Evolutionary conservation across 306 rosid genomes (phyloP), one percentile per base, ranked within the genome.

Genomic region (Mimosa bimucronata): DNA sequence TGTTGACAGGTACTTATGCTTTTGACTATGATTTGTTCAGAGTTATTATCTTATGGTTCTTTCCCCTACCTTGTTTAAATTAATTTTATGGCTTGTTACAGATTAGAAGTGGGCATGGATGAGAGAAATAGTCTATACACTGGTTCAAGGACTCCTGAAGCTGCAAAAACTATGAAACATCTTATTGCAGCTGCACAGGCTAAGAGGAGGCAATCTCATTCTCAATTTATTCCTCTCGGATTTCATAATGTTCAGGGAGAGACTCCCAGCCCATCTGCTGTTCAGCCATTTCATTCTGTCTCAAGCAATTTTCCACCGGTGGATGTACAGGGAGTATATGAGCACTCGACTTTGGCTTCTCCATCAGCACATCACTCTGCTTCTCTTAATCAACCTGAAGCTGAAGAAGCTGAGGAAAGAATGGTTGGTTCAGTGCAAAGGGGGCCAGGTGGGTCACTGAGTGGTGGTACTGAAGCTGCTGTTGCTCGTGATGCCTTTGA

Each of bases 401-500:
- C 70, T 66, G 99, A 90, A 80, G 99, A 96, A 74, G 18, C 83
- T 55, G 97, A 91, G 76, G 99, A 90, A 41, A 85, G 87, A 85
- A 88, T 96, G 84, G 88, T 77, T 57, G 87, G 91, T 88, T 93
- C 98, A 55, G 94, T 73, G 50, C 92, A 90, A 75, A 86, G 83
- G 85, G 89, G 91, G 67, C 81, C 77, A 67, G 98, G 88, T 72
- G 94, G 91, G 50, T 88, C 98, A 6, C 87, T 93, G 38, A 96
- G 99, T 88, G 98, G 99, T 34, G 98, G 97, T 75, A 96, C 98
- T 19, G 99, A 96, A 85, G 99, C 99, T 23, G 96, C 94, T 79
- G 97, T 96, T 89, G 89, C 99, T 68, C 98, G 99, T 81, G 99
- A 96, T 80, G 98, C 99, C 79, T 96, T 96, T 89, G 99, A 96